phyloP scores from a whole-genome alignment of 345 rosid genomes.

The Angophora floribunda region DNA sequence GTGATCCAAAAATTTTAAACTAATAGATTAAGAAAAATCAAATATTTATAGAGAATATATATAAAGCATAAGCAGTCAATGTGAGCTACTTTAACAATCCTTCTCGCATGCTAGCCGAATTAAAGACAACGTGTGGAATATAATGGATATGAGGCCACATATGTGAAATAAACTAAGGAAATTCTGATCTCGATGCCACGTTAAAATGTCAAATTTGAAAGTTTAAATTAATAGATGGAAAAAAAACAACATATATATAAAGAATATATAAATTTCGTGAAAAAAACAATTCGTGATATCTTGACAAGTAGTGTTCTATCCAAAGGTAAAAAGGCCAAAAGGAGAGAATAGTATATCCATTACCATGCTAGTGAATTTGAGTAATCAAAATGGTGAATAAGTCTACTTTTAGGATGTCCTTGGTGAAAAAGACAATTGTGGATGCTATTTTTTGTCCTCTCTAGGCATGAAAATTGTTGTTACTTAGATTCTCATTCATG shows the following conservation, averaged over 20 bases:
- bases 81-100: neutral
- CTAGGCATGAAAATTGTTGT: neutral
- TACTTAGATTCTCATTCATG: neutral
- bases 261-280: neutral
- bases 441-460: neutral
- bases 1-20: too few species aligned
- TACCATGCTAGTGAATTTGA: neutral
- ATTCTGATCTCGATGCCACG: neutral
- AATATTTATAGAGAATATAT: neutral
- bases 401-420: neutral
- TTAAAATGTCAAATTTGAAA: neutral
- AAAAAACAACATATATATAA: neutral
- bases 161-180: neutral
- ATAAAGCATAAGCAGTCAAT: fast-evolving
- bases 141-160: neutral
- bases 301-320: neutral
- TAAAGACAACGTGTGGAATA: neutral
- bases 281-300: neutral
- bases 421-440: neutral
- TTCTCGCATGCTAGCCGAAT: fast-evolving
- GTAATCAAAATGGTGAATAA: neutral
- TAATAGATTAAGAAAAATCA: too few species aligned
- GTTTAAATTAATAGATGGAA: neutral
- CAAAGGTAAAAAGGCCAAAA: neutral
- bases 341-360: neutral